These are phyloP conservation scores for Rhizopogon vesiculosus DNA, from an alignment of 768 basidiomycete species.

Conservation along the genomic window DNA sequence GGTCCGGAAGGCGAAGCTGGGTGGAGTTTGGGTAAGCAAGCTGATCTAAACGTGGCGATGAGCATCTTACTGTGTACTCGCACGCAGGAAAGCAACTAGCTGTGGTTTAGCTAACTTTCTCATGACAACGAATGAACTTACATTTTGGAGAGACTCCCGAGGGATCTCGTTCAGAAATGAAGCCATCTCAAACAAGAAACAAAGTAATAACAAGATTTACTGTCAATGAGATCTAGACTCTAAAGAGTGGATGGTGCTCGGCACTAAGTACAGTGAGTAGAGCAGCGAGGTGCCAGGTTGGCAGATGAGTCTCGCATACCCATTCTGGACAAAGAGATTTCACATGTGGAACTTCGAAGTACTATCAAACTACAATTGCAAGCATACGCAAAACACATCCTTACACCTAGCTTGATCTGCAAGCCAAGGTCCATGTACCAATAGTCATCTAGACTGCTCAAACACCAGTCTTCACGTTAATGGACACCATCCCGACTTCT, in stretches of 20 bases:
- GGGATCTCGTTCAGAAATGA: constrained; percentile 24
- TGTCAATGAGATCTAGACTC: too few species aligned
- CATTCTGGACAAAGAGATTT: background rate
- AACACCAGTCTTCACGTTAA: constrained; percentile 10
- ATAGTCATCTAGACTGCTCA: background rate
- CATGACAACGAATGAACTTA: constrained; percentile 12
- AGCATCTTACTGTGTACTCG: constrained; percentile 31
- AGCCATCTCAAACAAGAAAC: background rate
- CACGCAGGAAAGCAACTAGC: constrained; percentile 41
- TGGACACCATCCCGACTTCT: constrained; percentile 40
- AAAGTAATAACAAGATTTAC: background rate
- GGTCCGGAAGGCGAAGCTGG: constrained; percentile 25
- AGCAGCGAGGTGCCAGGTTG: too few species aligned
- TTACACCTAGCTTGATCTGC: constrained; percentile 2
- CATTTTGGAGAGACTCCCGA: constrained; percentile 31
- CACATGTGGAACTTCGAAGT: constrained; percentile 1
- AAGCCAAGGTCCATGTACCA: constrained; percentile 5
- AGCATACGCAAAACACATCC: background rate
- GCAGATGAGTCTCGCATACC: too few species aligned
- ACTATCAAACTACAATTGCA: background rate
- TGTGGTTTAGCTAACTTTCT: constrained; percentile 5
- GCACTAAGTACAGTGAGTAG: too few species aligned
- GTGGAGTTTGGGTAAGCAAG: background rate
- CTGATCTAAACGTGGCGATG: constrained; percentile 3
- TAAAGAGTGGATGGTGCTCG: background rate